Percentiles rank a stretch among this genome's conserved stretches.
Conservation (phyloP, 768 basidiomycete species). For the Melanogaster broomeanus region DNA sequence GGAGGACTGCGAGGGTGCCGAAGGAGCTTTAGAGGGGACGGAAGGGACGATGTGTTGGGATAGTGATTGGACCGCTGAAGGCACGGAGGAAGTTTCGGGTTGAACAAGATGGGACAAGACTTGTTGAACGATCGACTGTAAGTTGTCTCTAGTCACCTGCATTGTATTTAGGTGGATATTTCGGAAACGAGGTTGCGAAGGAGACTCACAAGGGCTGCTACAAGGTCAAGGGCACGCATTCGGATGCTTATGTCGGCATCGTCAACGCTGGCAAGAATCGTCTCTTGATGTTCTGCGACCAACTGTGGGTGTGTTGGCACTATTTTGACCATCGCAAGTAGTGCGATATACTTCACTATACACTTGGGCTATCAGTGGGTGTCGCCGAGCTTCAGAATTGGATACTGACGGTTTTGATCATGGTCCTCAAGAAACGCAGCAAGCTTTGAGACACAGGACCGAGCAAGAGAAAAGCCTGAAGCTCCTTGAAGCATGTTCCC, state of each 20-base stretch:
- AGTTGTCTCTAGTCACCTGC: constrained; percentile 80
- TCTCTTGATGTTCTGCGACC: constrained; percentile 88
- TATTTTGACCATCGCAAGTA: constrained; percentile 94
- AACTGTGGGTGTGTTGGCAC: constrained; percentile 90
- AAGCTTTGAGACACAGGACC: constrained; percentile 89
- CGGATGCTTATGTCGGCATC: constrained; percentile 96
- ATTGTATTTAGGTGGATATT: not conserved
- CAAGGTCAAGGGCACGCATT: constrained; percentile 91
- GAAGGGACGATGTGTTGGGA: constrained; percentile 52
- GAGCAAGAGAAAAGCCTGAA: constrained; percentile 77
- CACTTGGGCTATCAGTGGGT: constrained; percentile 18
- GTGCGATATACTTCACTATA: constrained; percentile 96
- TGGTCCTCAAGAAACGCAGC: constrained; percentile 88
- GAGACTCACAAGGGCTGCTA: constrained; percentile 82
- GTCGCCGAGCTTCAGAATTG: constrained; percentile 9
- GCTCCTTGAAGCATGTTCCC: constrained; percentile 90
- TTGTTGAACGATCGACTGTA: constrained; percentile 89
- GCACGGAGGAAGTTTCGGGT: constrained; percentile 50
- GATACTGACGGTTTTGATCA: constrained; percentile 89
- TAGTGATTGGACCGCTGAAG: constrained; percentile 56
- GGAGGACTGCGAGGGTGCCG: constrained; percentile 67
- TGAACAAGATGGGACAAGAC: constrained; percentile 83
- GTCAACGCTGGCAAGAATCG: constrained; percentile 84
- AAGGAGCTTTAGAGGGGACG: constrained; percentile 38
- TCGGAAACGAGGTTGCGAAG: not conserved